Conservation (phyloP, 495 filamentous ascomycete species). For the Platismatia glauca region DNA sequence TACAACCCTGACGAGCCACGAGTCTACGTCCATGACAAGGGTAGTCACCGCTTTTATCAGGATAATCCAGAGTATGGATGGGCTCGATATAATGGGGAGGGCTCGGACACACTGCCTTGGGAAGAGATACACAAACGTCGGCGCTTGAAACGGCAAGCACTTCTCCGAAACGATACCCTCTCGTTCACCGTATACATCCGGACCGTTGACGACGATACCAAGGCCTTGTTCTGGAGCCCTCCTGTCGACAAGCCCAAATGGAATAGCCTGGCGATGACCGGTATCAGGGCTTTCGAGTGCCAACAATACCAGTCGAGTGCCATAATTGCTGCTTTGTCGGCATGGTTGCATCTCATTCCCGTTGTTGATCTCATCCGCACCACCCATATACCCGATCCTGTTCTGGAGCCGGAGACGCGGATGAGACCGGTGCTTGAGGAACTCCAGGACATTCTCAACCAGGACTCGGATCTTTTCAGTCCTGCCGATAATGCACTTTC, state of each 20-base stretch:
- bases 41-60: slow-evolving; percentile 51
- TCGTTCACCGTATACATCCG: slow-evolving; percentile 57
- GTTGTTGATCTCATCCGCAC: slow-evolving; percentile 48
- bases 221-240: slow-evolving; percentile 54
- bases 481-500: slow-evolving; percentile 11
- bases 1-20: slow-evolving; percentile 61
- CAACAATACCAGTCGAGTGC: slow-evolving; percentile 42
- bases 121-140: slow-evolving; percentile 50
- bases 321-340: slow-evolving; percentile 44
- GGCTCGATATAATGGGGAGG: slow-evolving; percentile 52
- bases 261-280: slow-evolving; percentile 60
- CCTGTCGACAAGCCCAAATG: slow-evolving; percentile 59
- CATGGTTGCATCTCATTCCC: slow-evolving; percentile 51
- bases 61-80: slow-evolving; percentile 57
- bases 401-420: slow-evolving; percentile 28
- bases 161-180: slow-evolving; percentile 55
- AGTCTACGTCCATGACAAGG: slow-evolving; percentile 47
- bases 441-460: slow-evolving; percentile 29
- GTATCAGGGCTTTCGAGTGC: slow-evolving; percentile 45
- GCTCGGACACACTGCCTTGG: slow-evolving; percentile 31
- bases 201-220: slow-evolving; percentile 52
- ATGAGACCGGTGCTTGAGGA: slow-evolving; percentile 31
- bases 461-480: slow-evolving; percentile 1
- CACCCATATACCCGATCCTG: slow-evolving; percentile 41
- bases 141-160: slow-evolving; percentile 50